Conservation (phyloP, 306 rosid species). For the Vigna mungo region DNA sequence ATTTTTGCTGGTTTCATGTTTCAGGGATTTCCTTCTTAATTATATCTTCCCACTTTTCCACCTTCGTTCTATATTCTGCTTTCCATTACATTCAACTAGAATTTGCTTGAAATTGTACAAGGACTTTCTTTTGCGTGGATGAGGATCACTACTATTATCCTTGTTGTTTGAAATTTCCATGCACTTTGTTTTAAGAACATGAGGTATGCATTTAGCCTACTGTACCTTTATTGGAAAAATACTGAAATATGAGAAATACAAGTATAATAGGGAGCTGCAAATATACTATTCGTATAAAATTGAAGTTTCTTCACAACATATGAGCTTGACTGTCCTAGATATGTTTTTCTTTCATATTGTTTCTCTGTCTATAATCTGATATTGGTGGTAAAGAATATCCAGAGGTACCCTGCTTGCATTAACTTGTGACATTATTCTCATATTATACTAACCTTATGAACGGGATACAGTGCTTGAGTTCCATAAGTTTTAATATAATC, state of each 20-base stretch:
- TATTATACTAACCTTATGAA: conserved; percentile 18
- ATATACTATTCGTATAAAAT: conserved; percentile 2
- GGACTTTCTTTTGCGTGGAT: not conserved
- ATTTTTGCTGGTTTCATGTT: conserved; percentile 3
- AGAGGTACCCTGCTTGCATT: not conserved
- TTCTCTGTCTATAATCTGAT: not conserved
- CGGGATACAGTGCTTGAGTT: conserved; percentile 6
- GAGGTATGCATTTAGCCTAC: too few species aligned
- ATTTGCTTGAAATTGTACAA: conserved; percentile 25
- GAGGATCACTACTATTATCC: not conserved
- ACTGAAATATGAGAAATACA: not conserved
- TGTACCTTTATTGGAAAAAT: conserved; percentile 7
- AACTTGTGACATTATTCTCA: not conserved
- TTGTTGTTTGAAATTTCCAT: conserved; percentile 8
- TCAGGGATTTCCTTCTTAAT: conserved; percentile 28
- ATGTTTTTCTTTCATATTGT: conserved; percentile 13
- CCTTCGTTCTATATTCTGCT: not conserved
- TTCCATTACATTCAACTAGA: conserved; percentile 29
- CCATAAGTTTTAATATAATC: not conserved
- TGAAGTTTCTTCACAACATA: conserved; percentile 6
- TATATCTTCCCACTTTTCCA: not conserved
- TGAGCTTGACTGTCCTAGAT: conserved; percentile 1
- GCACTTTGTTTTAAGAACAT: too few species aligned
- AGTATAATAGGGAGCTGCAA: conserved; percentile 20
- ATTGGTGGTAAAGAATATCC: conserved; percentile 10